Evolutionary conservation across 768 basidiomycete species (phyloP).

Genomic region (Xerocomus spinulosus): DNA sequence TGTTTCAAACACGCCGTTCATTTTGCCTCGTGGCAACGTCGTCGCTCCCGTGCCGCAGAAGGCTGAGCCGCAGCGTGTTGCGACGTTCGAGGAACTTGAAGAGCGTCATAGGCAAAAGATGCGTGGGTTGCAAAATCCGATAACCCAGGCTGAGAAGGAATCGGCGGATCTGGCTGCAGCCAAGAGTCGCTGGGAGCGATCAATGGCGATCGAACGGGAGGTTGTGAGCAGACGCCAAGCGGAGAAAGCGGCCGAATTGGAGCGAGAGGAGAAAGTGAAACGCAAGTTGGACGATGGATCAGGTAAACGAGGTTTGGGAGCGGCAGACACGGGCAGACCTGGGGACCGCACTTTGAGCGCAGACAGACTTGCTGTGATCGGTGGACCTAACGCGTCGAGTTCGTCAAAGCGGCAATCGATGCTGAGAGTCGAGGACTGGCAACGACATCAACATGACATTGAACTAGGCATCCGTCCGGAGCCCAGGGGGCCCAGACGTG

Average conservation of each 20-base stretch:
- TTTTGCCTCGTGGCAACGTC: conserved; percentile 43
- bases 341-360: conserved; percentile 44
- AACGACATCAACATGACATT: conserved; percentile 59
- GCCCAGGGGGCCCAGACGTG: conserved; percentile 15
- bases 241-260: conserved; percentile 53
- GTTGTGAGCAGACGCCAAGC: conserved; percentile 68
- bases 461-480: conserved; percentile 31
- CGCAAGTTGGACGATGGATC: conserved; percentile 42
- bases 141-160: conserved; percentile 78
- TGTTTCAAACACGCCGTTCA: conserved; percentile 38
- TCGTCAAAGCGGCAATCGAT: conserved; percentile 64
- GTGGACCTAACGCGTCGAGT: conserved; percentile 26
- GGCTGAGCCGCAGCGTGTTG: conserved; percentile 49
- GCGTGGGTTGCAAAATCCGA: conserved; percentile 73
- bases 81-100: conserved; percentile 83
- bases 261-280: conserved; percentile 45
- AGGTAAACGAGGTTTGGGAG: conserved; percentile 33
- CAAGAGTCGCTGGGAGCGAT: conserved; percentile 76
- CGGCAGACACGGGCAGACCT: conserved; percentile 30
- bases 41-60: conserved; percentile 44
- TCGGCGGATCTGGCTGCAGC: conserved; percentile 73
- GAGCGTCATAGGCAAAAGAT: conserved; percentile 85
- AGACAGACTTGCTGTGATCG: conserved; percentile 48
- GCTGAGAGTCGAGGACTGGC: conserved; percentile 85
- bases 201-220: conserved; percentile 68